These are phyloP conservation scores for Diplodia mutila DNA, from an alignment of 2,329 filamentous ascomycete genomes.

Conservation along the genomic window DNA sequence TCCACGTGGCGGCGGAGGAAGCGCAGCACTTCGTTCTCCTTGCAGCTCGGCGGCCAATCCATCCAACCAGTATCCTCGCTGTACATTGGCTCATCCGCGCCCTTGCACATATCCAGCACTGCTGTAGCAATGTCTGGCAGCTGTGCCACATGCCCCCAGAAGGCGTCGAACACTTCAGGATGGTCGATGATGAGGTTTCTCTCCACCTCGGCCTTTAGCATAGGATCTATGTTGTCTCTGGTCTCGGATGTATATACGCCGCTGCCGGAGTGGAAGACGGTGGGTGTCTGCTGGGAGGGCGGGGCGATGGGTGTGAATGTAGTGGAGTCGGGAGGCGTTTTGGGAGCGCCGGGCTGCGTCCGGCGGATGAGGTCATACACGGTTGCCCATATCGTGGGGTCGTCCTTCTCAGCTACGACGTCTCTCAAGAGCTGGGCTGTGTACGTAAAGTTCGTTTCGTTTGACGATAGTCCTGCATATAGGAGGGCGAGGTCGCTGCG, in stretches of 20 bases:
- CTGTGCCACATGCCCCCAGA: conserved; percentile 27
- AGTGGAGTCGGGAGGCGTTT: neutral
- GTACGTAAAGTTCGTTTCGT: neutral
- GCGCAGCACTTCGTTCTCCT: conserved; percentile 34
- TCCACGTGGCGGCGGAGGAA: conserved; percentile 26
- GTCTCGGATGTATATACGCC: conserved; percentile 4
- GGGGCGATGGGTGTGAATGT: neutral
- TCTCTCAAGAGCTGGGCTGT: neutral
- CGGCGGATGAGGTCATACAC: conserved; percentile 1
- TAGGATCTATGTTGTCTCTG: conserved; percentile 20
- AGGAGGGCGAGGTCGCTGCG: neutral
- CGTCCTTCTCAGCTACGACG: neutral
- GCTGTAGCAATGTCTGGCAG: neutral
- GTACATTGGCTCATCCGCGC: conserved; percentile 28
- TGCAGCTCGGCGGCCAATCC: conserved; percentile 34
- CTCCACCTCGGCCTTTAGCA: conserved; percentile 27
- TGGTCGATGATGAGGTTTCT: conserved; percentile 28
- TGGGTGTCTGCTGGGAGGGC: conserved; percentile 30
- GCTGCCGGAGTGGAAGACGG: conserved; percentile 12
- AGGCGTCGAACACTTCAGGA: conserved; percentile 32
- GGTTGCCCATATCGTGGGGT: neutral
- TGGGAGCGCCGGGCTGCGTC: neutral
- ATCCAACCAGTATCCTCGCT: conserved; percentile 33
- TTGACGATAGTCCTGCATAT: neutral
- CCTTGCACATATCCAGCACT: conserved; percentile 32